phyloP scores from a whole-genome alignment of 2,329 filamentous ascomycete species.

The Aspergillus uvarum region DNA sequence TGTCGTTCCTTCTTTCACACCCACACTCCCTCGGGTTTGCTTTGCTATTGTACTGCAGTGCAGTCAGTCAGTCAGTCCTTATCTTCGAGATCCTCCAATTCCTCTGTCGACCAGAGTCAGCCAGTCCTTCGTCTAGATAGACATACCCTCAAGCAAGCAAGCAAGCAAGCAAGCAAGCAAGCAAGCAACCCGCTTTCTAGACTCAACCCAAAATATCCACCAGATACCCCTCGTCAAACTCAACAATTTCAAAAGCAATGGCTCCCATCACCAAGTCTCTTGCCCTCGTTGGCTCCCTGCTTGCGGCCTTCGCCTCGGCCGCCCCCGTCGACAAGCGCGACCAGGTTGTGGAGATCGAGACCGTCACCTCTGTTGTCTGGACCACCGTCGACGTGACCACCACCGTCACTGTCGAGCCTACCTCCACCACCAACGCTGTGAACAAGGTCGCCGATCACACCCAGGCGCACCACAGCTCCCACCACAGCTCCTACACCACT shows the following conservation, averaged over 20 bases:
- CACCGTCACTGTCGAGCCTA: conserved; percentile 45
- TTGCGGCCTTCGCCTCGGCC: conserved; percentile 32
- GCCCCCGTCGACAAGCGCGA: conserved; percentile 41
- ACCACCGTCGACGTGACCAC: conserved; percentile 51
- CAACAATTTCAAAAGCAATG: conserved; percentile 22
- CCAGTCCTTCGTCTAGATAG: conserved; percentile 9
- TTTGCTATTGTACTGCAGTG: conserved; percentile 21
- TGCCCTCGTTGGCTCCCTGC: conserved; percentile 36
- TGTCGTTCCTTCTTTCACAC: conserved; percentile 19
- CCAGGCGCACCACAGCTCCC: conserved; percentile 17
- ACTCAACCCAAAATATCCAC: conserved; percentile 12
- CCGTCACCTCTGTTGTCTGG: conserved; percentile 48
- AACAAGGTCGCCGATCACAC: background rate
- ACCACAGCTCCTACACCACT: conserved; percentile 5
- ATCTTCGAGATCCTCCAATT: background rate
- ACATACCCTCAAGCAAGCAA: background rate
- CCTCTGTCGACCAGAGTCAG: conserved; percentile 8
- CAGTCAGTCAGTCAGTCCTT: conserved; percentile 18
- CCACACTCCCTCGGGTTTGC: conserved; percentile 12
- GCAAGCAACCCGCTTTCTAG: background rate
- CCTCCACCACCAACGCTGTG: conserved; percentile 22
- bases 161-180: background rate
- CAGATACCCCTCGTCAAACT: conserved; percentile 7
- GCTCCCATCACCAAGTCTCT: conserved; percentile 40
- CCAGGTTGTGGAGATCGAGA: conserved; percentile 47